Percentiles rank a stretch among this genome's conserved stretches.
These are phyloP conservation scores for Bassia scoparia DNA, from an alignment of 148 eudicot genomes.

Conservation along the genomic window DNA sequence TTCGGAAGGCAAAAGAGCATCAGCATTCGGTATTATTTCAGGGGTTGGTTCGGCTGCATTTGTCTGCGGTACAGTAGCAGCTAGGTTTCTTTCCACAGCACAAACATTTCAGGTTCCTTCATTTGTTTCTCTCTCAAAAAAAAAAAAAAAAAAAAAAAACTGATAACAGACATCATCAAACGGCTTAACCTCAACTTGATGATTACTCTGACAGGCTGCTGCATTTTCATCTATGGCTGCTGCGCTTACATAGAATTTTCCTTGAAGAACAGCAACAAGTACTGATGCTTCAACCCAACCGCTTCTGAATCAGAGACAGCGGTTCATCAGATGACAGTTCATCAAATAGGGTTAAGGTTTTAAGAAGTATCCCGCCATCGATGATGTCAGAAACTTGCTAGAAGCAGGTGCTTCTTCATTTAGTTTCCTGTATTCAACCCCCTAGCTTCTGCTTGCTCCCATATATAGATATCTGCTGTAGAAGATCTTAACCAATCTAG, in stretches of 20 bases:
- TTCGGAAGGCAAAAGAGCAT: conserved; percentile 47
- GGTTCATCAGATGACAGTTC: conserved; percentile 19
- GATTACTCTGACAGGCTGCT: conserved; percentile 40
- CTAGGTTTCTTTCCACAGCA: conserved; percentile 64
- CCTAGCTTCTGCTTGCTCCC: not conserved
- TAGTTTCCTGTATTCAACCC: not conserved
- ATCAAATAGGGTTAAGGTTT: conserved; percentile 23
- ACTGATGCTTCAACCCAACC: conserved; percentile 25
- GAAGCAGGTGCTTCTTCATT: conserved; percentile 43
- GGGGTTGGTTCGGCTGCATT: conserved; percentile 60
- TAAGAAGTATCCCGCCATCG: conserved; percentile 43
- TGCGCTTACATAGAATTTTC: conserved; percentile 60
- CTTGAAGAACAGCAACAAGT: conserved; percentile 43
- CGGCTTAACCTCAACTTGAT: not conserved
- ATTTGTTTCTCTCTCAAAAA: not conserved
- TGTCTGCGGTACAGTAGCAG: conserved; percentile 63
- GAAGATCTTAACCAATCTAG: not conserved
- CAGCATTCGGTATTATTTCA: conserved; percentile 62
- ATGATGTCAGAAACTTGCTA: conserved; percentile 41
- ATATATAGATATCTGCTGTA: not conserved
- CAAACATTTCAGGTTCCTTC: conserved; percentile 56
- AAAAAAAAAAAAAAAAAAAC: too few species aligned
- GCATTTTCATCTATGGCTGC: conserved; percentile 55
- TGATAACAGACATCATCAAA: not conserved
- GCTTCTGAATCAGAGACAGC: conserved; percentile 28